These are phyloP conservation scores for Xylaria bambusicola DNA, from an alignment of 495 filamentous ascomycete genomes.

Conservation along the genomic window DNA sequence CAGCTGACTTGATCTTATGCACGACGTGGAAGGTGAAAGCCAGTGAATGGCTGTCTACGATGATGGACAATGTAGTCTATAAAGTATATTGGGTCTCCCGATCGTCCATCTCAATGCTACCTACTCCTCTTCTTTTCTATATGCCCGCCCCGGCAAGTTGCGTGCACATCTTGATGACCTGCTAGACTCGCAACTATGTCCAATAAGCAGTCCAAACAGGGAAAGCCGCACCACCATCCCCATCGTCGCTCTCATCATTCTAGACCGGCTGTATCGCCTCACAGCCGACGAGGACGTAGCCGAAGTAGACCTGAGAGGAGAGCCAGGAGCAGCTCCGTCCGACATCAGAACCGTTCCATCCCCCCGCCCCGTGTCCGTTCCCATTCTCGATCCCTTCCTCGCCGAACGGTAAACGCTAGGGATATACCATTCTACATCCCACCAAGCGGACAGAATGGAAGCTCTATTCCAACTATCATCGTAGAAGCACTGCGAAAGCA, in stretches of 20 bases:
- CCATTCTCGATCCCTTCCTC: constrained; percentile 6
- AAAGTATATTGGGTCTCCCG: not conserved
- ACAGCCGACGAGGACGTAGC: constrained; percentile 7
- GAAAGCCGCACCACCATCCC: not conserved
- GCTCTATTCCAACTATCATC: constrained; percentile 1
- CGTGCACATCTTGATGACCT: not conserved
- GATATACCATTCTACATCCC: constrained; percentile 12
- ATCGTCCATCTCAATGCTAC: not conserved
- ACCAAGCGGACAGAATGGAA: not conserved
- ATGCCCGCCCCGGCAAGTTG: not conserved
- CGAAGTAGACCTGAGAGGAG: constrained; percentile 6
- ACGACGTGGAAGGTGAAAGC: constrained; percentile 10
- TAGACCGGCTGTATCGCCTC: not conserved
- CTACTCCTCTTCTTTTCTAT: not conserved
- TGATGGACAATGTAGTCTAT: not conserved
- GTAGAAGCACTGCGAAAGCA: constrained; percentile 3
- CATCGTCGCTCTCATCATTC: not conserved
- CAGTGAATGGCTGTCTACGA: not conserved
- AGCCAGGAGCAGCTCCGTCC: constrained; percentile 9
- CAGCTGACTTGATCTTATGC: constrained; percentile 6
- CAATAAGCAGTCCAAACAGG: not conserved
- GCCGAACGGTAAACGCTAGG: not conserved
- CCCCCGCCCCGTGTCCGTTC: not conserved
- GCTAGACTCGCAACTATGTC: constrained; percentile 6
- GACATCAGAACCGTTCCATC: not conserved